Conservation (phyloP, 192 early-diverging fungal genomes). For the Coemansia sp. region DNA sequence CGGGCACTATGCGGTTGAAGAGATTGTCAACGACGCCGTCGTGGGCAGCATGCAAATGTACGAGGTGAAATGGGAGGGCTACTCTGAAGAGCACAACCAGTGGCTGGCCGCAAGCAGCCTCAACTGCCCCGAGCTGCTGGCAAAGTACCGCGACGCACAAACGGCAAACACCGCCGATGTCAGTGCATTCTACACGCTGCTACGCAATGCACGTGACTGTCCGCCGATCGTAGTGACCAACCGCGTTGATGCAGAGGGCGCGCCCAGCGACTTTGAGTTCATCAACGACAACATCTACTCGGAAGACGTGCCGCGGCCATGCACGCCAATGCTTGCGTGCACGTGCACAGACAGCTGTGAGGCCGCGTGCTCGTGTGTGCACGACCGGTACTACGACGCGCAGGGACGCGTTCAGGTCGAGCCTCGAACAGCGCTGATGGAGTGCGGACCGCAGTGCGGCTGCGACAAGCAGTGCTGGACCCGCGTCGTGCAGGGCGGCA, state of each 20-base stretch:
- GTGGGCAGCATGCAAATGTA: constrained; percentile 20
- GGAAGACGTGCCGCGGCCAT: constrained; percentile 44
- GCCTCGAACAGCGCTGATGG: constrained; percentile 20
- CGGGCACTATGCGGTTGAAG: constrained; percentile 14
- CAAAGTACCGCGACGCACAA: constrained; percentile 14
- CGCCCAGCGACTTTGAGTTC: constrained; percentile 40
- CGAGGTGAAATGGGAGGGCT: constrained; percentile 28
- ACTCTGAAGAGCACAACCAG: constrained; percentile 13
- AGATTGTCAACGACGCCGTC: constrained; percentile 23
- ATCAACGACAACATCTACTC: constrained; percentile 40
- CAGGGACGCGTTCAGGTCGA: constrained; percentile 23
- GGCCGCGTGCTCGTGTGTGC: constrained; percentile 26
- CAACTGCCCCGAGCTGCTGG: constrained; percentile 12
- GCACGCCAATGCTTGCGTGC: constrained; percentile 37
- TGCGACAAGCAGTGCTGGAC: constrained; percentile 40
- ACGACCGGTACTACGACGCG: constrained; percentile 29
- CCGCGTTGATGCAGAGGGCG: constrained; percentile 36
- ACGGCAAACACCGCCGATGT: constrained; percentile 35
- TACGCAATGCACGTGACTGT: constrained; percentile 17
- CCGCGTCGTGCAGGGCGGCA: constrained; percentile 48
- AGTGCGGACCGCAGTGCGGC: constrained; percentile 43
- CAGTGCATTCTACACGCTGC: constrained; percentile 26
- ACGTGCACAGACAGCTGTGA: constrained; percentile 26
- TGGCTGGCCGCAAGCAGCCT: constrained; percentile 22
- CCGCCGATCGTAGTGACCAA: constrained; percentile 34